phyloP scores from a whole-genome alignment of 257 asterid genomes.

The Plantago major region DNA sequence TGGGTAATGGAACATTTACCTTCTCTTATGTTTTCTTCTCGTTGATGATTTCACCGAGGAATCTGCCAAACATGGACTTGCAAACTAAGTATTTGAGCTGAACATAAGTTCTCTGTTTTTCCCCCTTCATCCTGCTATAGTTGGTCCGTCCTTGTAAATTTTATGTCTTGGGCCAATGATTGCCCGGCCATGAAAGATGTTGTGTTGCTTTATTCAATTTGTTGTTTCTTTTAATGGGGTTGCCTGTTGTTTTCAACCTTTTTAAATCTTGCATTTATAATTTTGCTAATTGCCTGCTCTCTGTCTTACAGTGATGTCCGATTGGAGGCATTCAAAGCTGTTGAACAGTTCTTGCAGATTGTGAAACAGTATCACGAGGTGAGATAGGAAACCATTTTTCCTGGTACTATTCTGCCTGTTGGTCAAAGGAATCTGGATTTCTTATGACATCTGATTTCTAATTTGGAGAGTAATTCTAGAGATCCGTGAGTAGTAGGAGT shows the following conservation, averaged over 20 bases:
- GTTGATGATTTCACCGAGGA: no score
- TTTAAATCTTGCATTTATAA: conserved; percentile 11
- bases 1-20: no score
- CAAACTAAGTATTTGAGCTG: no score
- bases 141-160: no score
- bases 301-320: conserved; percentile 68
- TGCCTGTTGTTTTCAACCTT: background rate
- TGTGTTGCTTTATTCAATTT: conserved; percentile 13
- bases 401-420: conserved; percentile 13
- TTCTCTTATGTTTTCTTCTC: no score
- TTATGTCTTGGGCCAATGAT: no score
- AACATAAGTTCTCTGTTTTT: no score
- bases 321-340: conserved; percentile 87
- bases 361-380: conserved; percentile 86
- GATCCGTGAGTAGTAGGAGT: conserved; percentile 9
- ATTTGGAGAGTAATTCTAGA: conserved; percentile 1
- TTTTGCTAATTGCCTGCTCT: conserved; percentile 12
- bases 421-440: conserved; percentile 15
- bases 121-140: no score
- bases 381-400: conserved; percentile 19
- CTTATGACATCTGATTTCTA: conserved; percentile 6
- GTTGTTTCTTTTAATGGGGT: conserved; percentile 12
- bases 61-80: no score
- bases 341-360: conserved; percentile 86
- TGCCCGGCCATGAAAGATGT: conserved; percentile 2